Evolutionary conservation across 257 asterid genomes (phyloP).

Genomic region (Eustoma russellianum): DNA sequence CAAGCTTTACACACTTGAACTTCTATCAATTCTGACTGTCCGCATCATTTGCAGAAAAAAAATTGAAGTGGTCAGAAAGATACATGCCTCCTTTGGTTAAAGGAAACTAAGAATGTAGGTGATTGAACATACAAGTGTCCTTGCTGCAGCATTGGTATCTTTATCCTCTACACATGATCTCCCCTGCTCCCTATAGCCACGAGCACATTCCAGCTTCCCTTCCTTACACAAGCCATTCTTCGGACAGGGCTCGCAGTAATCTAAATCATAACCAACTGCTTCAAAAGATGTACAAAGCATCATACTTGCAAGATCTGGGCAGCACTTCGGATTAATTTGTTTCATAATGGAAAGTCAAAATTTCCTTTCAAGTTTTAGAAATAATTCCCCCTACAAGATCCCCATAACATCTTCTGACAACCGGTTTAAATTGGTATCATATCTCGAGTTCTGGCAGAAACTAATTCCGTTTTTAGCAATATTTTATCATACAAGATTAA

Average conservation of each 20-base stretch:
- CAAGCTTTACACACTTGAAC: slow-evolving; percentile 47
- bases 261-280: slow-evolving; percentile 33
- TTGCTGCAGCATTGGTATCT: slow-evolving; percentile 49
- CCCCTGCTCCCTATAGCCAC: slow-evolving; percentile 56
- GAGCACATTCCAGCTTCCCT: slow-evolving; percentile 64
- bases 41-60: not conserved
- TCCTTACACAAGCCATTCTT: slow-evolving; percentile 60
- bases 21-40: slow-evolving; percentile 75
- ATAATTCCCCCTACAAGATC: not conserved
- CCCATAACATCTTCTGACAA: too few species aligned
- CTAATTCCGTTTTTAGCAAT: not conserved
- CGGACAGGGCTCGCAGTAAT: slow-evolving; percentile 76
- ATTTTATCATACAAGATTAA: not conserved
- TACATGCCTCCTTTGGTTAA: too few species aligned
- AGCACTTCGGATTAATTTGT: not conserved
- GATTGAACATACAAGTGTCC: slow-evolving; percentile 40
- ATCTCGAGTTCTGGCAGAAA: too few species aligned
- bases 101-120: too few species aligned
- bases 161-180: slow-evolving; percentile 67
- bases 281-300: slow-evolving; percentile 8
- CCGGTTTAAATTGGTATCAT: too few species aligned
- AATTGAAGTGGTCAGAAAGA: too few species aligned
- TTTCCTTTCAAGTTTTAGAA: not conserved
- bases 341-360: not conserved
- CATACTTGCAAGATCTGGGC: not conserved